A percentile compares a stretch with the other conserved stretches of the same genome.
Evolutionary conservation across 805 yeast species (phyloP).

Genomic region (Lipomyces chichibuensis): DNA sequence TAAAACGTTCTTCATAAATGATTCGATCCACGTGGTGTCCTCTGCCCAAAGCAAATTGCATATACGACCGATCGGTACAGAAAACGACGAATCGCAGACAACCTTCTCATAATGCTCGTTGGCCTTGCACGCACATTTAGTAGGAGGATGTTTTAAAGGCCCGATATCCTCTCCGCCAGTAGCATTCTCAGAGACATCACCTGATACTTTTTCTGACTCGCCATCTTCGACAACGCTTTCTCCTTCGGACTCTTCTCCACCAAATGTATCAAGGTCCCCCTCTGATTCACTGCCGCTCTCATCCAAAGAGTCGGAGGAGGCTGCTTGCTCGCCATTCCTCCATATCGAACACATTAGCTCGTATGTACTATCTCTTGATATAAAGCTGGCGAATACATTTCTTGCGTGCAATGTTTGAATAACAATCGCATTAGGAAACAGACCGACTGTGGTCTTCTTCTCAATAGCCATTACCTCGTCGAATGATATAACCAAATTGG

Average conservation of each 20-base stretch:
- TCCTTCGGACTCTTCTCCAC: slow-evolving; percentile 45
- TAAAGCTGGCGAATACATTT: slow-evolving; percentile 84
- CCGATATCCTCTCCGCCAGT: slow-evolving; percentile 59
- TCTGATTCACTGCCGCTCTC: slow-evolving; percentile 39
- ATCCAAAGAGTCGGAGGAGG: slow-evolving; percentile 14
- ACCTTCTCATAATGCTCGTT: slow-evolving; percentile 40
- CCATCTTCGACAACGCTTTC: slow-evolving; percentile 15
- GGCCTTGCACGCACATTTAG: slow-evolving; percentile 51
- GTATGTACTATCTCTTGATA: slow-evolving; percentile 76
- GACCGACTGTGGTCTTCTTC: slow-evolving; percentile 80
- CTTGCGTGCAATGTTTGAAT: slow-evolving; percentile 64
- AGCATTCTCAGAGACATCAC: slow-evolving; percentile 11
- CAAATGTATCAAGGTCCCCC: slow-evolving; percentile 48
- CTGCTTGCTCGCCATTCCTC: slow-evolving; percentile 48
- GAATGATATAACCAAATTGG: slow-evolving; percentile 71
- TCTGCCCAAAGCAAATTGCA: slow-evolving; percentile 72
- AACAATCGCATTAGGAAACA: slow-evolving; percentile 86
- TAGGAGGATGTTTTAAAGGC: slow-evolving; percentile 64
- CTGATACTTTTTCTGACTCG: slow-evolving; percentile 14
- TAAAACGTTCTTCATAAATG: slow-evolving; percentile 46
- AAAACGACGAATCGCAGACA: slow-evolving; percentile 46
- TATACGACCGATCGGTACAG: slow-evolving; percentile 78
- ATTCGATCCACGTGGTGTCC: slow-evolving; percentile 50
- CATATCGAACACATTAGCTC: slow-evolving; percentile 71
- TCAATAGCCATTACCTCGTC: slow-evolving; percentile 74